Conservation (phyloP, 1,139 yeast genomes). For the Zygosaccharomyces pseudobailii region DNA sequence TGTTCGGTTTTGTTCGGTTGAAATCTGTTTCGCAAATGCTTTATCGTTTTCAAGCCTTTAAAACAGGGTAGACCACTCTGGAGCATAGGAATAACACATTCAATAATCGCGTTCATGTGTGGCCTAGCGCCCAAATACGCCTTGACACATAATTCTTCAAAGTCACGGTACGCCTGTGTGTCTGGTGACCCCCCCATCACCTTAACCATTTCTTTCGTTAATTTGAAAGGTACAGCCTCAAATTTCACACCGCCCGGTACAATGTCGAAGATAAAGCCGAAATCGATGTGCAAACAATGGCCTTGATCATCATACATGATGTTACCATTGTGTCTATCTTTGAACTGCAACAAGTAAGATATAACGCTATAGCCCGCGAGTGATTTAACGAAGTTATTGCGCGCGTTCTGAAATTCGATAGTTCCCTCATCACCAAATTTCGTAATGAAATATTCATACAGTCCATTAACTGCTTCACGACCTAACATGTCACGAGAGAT, state of each 20-base stretch:
- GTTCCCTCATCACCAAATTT: slow-evolving; percentile 93
- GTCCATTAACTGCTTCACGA: slow-evolving; percentile 96
- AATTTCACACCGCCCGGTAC: slow-evolving; percentile 98
- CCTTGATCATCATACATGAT: slow-evolving; percentile 97
- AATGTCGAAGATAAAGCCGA: slow-evolving; percentile 97
- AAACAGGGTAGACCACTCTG: slow-evolving; percentile 96
- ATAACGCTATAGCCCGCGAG: slow-evolving; percentile 95
- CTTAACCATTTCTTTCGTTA: slow-evolving; percentile 92
- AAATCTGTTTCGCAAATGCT: slow-evolving; percentile 70
- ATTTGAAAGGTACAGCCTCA: slow-evolving; percentile 95
- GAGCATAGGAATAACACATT: slow-evolving; percentile 87
- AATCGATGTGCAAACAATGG: slow-evolving; percentile 91
- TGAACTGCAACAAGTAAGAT: slow-evolving; percentile 86
- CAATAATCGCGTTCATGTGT: slow-evolving; percentile 78
- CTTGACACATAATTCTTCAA: slow-evolving; percentile 91
- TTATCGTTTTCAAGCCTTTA: slow-evolving; percentile 76
- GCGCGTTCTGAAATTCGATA: slow-evolving; percentile 82
- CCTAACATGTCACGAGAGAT: slow-evolving; percentile 98
- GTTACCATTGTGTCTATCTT: slow-evolving; percentile 98
- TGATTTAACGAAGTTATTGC: slow-evolving; percentile 88
- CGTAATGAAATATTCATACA: slow-evolving; percentile 85
- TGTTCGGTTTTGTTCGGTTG: slow-evolving; percentile 75
- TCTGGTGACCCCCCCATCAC: slow-evolving; percentile 86
- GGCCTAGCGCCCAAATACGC: slow-evolving; percentile 89
- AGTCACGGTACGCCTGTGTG: slow-evolving; percentile 89